Base-by-base conservation (phyloP, 1,284 basidiomycete species). In the Boletellus dicymbophilus region DNA sequence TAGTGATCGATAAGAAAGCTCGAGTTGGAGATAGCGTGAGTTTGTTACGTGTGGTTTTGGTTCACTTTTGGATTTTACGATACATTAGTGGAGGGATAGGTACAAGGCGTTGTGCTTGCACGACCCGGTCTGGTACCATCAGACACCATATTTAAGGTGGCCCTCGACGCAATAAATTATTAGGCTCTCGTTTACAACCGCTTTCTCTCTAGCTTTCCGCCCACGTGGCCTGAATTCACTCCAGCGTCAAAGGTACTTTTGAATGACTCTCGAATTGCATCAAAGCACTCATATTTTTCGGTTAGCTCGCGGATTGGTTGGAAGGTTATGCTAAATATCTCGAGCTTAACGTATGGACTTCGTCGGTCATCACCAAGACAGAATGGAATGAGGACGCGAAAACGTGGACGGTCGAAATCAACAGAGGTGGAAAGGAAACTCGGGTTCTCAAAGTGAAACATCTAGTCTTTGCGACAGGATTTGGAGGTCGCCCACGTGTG, bases 281-380 rank as follows among this genome's bases (percentile, higher is more conserved):
- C n/a, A n/a, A n/a, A n/a, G n/a, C n/a, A n/a, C n/a, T 43, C 53
- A 44, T 22, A 60, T 40, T 27, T 4, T 42, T 10, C 16, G n/a
- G n/a, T n/a, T 15, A 72, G 74, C 65, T 85, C 23, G 82, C 75
- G 4, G 76, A 81, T 54, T 85, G 80, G 78, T 70, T 85, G 15
- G 82, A 84, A 58, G 67, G 64, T 31, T 84, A 82, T 51, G 79
- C 77, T 1, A 68, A 72, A 11, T 61, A 71, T 9, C 67, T 83
- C 57, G 82, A 85, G 54, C 66, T 83, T 21, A 77, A 82, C 60
- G 69, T 80, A 37, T 85, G 80, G 82, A 72, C 70, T 5, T 68
- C 69, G 12, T 70, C 78, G 10, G 71, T 65, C 1, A 58, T 78
- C 22, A 65, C 57, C 0, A 60, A 60, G n/a, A 68, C 77, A 4